phyloP scores from a whole-genome alignment of 2,329 filamentous ascomycete genomes.

The Calonectria naviculata region DNA sequence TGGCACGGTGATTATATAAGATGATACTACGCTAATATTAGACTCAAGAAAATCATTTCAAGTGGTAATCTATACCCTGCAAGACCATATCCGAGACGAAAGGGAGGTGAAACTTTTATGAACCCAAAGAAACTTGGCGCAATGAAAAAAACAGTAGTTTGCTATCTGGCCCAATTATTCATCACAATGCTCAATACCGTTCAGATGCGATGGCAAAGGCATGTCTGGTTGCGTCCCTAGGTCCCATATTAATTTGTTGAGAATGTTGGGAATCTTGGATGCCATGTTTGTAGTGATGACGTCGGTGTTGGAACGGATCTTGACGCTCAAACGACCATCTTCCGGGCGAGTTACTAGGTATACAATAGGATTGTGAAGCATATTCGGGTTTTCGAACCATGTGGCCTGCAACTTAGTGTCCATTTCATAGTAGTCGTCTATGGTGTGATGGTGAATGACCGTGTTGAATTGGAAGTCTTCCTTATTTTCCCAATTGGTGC shows the following conservation, averaged over 20 bases:
- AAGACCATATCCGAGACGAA: no score
- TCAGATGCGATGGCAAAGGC: not conserved
- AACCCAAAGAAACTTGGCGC: no score
- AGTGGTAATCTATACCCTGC: no score
- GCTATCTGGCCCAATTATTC: no score
- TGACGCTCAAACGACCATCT: constrained; percentile 5
- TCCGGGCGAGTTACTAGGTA: constrained; percentile 6
- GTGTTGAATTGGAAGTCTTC: constrained; percentile 17
- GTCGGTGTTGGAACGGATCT: not conserved
- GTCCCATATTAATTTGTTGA: not conserved
- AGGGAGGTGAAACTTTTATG: no score
- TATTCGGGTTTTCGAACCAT: constrained; percentile 9
- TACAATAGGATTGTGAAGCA: not conserved
- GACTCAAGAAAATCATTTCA: no score
- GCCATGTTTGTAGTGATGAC: not conserved
- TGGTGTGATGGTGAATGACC: constrained; percentile 34
- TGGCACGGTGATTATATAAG: no score
- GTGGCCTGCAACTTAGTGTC: not conserved
- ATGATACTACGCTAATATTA: no score
- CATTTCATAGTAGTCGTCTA: constrained; percentile 30
- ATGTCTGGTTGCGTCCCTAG: not conserved
- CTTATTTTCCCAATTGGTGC: constrained; percentile 26
- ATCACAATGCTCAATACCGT: no score
- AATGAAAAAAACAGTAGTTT: no score
- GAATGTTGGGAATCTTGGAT: not conserved